phyloP scores from a whole-genome alignment of 345 rosid genomes.

The Citrus reticulata region DNA sequence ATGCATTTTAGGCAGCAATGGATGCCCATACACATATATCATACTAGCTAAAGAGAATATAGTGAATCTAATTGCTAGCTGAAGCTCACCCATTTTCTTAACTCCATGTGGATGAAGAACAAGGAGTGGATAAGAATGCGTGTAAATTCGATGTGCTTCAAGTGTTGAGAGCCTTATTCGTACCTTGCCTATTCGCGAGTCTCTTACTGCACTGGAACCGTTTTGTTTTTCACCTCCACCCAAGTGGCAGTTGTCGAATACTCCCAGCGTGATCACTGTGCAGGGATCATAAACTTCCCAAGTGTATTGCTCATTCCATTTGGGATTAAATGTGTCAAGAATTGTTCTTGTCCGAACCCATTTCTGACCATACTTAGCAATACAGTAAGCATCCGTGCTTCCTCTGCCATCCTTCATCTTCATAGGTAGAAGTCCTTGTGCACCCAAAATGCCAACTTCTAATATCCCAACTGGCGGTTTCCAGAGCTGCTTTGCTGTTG shows the following conservation, averaged over 20 bases:
- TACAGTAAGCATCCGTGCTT: conserved; percentile 66
- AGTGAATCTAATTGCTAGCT: conserved; percentile 61
- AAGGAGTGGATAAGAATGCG: conserved; percentile 73
- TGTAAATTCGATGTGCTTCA: conserved; percentile 69
- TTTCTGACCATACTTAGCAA: conserved; percentile 80
- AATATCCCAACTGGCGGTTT: conserved; percentile 70
- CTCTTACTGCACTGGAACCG: conserved; percentile 33
- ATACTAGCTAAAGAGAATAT: conserved; percentile 62
- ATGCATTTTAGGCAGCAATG: conserved; percentile 88
- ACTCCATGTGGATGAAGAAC: conserved; percentile 65
- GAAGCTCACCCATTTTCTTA: conserved; percentile 81
- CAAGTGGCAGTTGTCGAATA: conserved; percentile 69
- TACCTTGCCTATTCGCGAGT: conserved; percentile 75
- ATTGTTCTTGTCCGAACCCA: conserved; percentile 86
- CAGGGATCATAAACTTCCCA: conserved; percentile 95
- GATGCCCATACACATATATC: conserved; percentile 57
- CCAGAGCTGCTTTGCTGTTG: conserved; percentile 88
- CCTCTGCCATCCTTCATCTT: conserved; percentile 74
- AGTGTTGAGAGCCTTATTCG: conserved; percentile 70
- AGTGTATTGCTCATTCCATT: conserved; percentile 81
- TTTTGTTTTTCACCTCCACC: conserved; percentile 37
- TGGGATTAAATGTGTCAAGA: conserved; percentile 51
- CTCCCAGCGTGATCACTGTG: conserved; percentile 76
- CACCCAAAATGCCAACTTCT: conserved; percentile 75
- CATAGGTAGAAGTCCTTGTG: conserved; percentile 71